Evolutionary conservation across 805 yeast species (phyloP), one percentile per base, ranked within the genome.

Genomic region (Kodamaea laetipori): DNA sequence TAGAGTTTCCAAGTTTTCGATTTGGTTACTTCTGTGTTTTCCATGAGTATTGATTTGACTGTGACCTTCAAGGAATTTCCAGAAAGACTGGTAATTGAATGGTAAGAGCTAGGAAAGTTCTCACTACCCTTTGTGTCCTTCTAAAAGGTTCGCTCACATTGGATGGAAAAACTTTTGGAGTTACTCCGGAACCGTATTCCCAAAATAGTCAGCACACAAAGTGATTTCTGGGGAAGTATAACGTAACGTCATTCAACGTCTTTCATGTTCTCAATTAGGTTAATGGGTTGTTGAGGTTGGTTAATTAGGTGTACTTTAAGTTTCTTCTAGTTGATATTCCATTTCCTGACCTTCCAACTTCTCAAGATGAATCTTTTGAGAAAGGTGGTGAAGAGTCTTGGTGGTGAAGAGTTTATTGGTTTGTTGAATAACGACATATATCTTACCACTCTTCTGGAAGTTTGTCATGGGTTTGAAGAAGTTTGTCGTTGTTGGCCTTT

Each of bases 111-210:
- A 73, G 51, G 78, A 80, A 51, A 73, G 76, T 26, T 80, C 71
- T 8, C 77, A 75, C 49, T 73, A 73, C 16, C 67, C 75, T 39
- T 60, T 75, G 35, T 80, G 78, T 6, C 79, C 79, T 33, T 46
- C 52, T 17, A 80, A 63, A 79, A 78, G 49, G 78, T 71, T 42
- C 64, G 84, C 42, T 72, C 74, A 84, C 84, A 6, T 59, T 76
- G 23, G 83, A 84, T 18, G 84, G 86, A 13, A 63, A 86, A 44
- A 79, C 80, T 3, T 81, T 80, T 53, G 86, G 57, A 69, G 80
- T 26, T 81, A 76, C 59, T 67, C 79, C 18, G 86, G 81, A 59
- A 86, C n/a, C n/a, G n/a, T n/a, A n/a, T n/a, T n/a, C n/a, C n/a
- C n/a, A n/a, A n/a, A n/a, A n/a, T n/a, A n/a, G n/a, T n/a, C n/a